phyloP scores from a whole-genome alignment of 495 filamentous ascomycete genomes.

The Podospora comata region DNA sequence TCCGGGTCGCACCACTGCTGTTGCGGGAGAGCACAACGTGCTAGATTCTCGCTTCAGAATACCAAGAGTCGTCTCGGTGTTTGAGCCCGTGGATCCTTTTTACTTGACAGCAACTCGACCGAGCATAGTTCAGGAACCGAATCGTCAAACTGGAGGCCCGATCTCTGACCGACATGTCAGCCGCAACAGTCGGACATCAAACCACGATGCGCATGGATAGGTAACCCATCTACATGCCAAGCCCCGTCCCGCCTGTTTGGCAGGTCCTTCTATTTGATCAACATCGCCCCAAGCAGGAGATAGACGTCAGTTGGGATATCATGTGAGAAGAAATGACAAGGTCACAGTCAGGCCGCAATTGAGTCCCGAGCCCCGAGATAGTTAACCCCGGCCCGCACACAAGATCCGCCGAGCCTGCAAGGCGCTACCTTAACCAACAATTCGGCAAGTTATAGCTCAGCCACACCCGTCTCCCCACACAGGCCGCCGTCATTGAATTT shows the following conservation, averaged over 20 bases:
- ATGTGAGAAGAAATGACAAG: not conserved
- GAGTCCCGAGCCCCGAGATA: not conserved
- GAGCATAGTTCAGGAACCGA: not conserved
- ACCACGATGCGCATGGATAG: not conserved
- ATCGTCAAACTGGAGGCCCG: not conserved
- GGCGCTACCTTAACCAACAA: not conserved
- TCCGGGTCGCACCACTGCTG: not conserved
- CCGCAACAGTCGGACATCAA: not conserved
- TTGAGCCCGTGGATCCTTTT: not conserved
- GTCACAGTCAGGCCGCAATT: not conserved
- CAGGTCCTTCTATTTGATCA: not conserved
- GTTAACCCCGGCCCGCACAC: not conserved
- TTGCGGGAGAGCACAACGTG: not conserved
- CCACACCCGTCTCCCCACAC: not conserved
- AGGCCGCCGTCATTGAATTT: not conserved
- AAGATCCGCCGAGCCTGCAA: not conserved
- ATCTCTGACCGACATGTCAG: not conserved
- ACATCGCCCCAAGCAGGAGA: not conserved
- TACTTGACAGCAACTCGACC: not conserved
- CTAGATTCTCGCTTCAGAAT: not conserved
- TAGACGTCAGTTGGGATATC: not conserved
- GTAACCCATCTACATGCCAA: not conserved
- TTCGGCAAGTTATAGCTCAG: not conserved
- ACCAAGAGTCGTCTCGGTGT: not conserved
- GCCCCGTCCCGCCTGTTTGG: too few species aligned